These are phyloP conservation scores for Lagenidium giganteum DNA, from an alignment of 352 stramenopile genomes.

Conservation along the genomic window DNA sequence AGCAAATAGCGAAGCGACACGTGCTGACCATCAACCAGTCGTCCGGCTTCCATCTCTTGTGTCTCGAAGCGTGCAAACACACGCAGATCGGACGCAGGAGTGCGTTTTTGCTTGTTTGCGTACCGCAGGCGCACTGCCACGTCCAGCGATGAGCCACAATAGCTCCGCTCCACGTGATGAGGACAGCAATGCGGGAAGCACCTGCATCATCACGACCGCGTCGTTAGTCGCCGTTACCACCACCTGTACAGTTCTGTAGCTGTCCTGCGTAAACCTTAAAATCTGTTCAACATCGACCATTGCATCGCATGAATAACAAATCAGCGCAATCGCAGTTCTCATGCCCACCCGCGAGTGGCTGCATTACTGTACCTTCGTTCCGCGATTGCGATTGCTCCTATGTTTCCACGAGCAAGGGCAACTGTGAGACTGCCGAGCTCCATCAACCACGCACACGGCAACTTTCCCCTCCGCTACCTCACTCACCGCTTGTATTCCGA, in stretches of 20 bases:
- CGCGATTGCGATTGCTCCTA: slow-evolving; percentile 42
- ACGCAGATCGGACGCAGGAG: slow-evolving; percentile 8
- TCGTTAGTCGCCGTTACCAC: no score
- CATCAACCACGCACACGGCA: no score
- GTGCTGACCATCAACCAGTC: slow-evolving; percentile 6
- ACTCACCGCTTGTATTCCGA: slow-evolving; percentile 21
- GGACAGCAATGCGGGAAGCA: slow-evolving; percentile 12
- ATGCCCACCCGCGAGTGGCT: background rate
- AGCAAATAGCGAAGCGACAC: slow-evolving; percentile 11
- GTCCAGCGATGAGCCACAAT: slow-evolving; percentile 19
- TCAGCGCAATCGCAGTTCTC: slow-evolving; percentile 3
- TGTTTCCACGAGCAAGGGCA: no score
- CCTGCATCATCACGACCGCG: no score
- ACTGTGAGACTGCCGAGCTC: no score
- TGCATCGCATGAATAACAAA: slow-evolving; percentile 4
- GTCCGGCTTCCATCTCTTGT: slow-evolving; percentile 7
- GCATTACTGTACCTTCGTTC: slow-evolving; percentile 23
- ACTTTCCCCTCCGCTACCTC: no score
- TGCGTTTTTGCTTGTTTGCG: background rate
- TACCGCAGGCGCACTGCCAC: slow-evolving; percentile 7
- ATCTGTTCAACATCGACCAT: background rate
- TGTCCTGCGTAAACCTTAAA: no score
- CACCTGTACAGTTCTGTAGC: no score
- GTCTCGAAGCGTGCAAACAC: slow-evolving; percentile 20
- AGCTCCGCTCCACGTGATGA: slow-evolving; percentile 19